Percentiles rank a stretch among this genome's conserved stretches.
These are phyloP conservation scores for Lasiosphaeria hispida DNA, from an alignment of 495 filamentous ascomycete genomes.

Conservation along the genomic window DNA sequence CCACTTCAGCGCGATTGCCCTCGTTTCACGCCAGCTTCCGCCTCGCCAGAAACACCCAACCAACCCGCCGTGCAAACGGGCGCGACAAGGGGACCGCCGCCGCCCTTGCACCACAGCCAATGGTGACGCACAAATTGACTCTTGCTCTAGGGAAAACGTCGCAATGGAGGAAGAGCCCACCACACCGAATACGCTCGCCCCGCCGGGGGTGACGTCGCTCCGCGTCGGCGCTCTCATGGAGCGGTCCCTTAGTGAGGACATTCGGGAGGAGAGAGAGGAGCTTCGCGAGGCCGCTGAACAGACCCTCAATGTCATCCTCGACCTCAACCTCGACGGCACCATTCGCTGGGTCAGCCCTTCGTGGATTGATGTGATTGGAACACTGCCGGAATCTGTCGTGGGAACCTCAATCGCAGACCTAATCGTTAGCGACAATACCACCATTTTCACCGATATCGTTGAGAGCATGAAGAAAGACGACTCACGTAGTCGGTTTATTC, in stretches of 20 bases:
- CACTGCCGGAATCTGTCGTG: slow-evolving; percentile 65
- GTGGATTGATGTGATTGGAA: slow-evolving; percentile 93
- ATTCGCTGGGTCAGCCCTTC: slow-evolving; percentile 95
- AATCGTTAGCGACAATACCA: slow-evolving; percentile 68
- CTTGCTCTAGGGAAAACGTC: slow-evolving; percentile 19
- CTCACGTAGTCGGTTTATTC: slow-evolving; percentile 84
- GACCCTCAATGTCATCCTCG: slow-evolving; percentile 91
- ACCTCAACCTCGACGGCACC: slow-evolving; percentile 81
- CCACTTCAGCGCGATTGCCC: not conserved
- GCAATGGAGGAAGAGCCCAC: slow-evolving; percentile 45
- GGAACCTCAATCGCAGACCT: slow-evolving; percentile 78
- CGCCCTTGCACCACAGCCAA: slow-evolving; percentile 14
- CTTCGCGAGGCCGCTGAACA: slow-evolving; percentile 94
- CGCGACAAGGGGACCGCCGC: slow-evolving; percentile 7
- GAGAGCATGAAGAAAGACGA: slow-evolving; percentile 92
- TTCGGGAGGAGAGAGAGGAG: slow-evolving; percentile 77
- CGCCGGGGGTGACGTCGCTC: slow-evolving; percentile 48
- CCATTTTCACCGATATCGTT: slow-evolving; percentile 74
- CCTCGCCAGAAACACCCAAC: not conserved
- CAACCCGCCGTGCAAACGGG: slow-evolving; percentile 6
- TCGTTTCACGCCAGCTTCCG: not conserved
- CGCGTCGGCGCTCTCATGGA: slow-evolving; percentile 51
- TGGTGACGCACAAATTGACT: slow-evolving; percentile 17
- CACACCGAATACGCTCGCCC: slow-evolving; percentile 39
- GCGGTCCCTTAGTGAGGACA: slow-evolving; percentile 53